These are phyloP conservation scores for Arachis monticola DNA, from an alignment of 331 rosid species.

Conservation along the genomic window DNA sequence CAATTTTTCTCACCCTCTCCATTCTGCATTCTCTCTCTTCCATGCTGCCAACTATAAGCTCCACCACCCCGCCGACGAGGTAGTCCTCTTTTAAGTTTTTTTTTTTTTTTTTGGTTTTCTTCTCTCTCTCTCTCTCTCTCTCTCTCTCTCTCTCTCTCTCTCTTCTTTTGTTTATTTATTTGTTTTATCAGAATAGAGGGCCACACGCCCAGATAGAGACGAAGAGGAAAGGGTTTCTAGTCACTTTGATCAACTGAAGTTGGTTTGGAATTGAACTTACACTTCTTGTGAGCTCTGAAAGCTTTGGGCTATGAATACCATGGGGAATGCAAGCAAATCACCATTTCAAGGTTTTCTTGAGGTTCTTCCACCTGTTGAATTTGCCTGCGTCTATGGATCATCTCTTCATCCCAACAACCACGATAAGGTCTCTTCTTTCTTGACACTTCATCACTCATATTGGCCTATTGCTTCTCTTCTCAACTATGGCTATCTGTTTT, in stretches of 20 bases:
- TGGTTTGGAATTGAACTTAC: constrained; percentile 21
- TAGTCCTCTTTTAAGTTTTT: no score
- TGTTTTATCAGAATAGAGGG: no score
- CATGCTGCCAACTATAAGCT: no score
- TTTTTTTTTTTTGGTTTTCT: no score
- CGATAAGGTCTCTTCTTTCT: constrained; percentile 61
- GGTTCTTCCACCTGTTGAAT: constrained; percentile 85
- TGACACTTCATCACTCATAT: not conserved
- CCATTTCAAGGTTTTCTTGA: constrained; percentile 60
- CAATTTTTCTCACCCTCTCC: no score
- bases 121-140: not conserved
- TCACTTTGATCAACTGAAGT: not conserved
- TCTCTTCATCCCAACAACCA: constrained; percentile 80
- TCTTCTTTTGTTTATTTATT: not conserved
- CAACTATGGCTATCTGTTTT: not conserved
- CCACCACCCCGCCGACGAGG: no score
- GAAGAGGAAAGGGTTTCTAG: no score
- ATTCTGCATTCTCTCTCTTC: no score
- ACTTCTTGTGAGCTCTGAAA: constrained; percentile 14
- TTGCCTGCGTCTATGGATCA: constrained; percentile 91
- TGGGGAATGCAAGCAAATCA: constrained; percentile 50
- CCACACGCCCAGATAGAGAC: no score
- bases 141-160: not conserved
- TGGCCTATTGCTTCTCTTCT: not conserved
- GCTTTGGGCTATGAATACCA: constrained; percentile 11